A percentile compares a stretch with the other conserved stretches of the same genome.
These are phyloP conservation scores for Ascochyta lentis DNA, from an alignment of 2,329 filamentous ascomycete genomes.

Conservation along the genomic window DNA sequence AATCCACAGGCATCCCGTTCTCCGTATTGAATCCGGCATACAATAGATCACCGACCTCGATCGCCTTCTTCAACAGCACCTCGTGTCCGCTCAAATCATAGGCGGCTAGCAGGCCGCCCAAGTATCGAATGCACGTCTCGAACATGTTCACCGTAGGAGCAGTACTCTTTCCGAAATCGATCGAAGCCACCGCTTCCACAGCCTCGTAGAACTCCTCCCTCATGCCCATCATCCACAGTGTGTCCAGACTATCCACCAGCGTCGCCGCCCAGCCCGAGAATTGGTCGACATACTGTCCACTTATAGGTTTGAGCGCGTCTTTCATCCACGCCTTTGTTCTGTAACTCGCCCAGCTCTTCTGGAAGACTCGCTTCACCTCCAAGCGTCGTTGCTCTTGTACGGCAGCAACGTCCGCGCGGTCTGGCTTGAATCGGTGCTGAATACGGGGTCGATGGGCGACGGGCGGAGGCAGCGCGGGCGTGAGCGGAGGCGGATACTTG, in stretches of 20 bases:
- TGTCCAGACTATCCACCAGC: conserved; percentile 71
- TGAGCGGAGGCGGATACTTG: conserved; percentile 34
- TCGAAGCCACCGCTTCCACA: conserved; percentile 69
- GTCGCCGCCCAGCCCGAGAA: conserved; percentile 74
- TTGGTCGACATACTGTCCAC: conserved; percentile 59
- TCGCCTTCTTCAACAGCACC: conserved; percentile 75
- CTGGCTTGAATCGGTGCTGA: conserved; percentile 37
- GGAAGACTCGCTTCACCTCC: conserved; percentile 42
- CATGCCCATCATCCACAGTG: conserved; percentile 85
- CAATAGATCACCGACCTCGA: conserved; percentile 78
- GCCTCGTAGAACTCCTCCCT: conserved; percentile 81
- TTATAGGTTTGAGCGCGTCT: conserved; percentile 68
- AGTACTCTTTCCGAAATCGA: conserved; percentile 81
- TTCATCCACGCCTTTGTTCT: conserved; percentile 68
- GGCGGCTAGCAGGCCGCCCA: conserved; percentile 82
- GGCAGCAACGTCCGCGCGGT: conserved; percentile 22
- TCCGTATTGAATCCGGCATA: conserved; percentile 88
- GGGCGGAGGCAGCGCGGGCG: conserved; percentile 37
- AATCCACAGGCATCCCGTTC: conserved; percentile 81
- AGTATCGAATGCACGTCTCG: conserved; percentile 88
- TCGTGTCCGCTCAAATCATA: conserved; percentile 84
- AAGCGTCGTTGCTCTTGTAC: conserved; percentile 34
- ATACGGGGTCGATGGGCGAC: conserved; percentile 41
- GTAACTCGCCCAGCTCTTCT: conserved; percentile 63
- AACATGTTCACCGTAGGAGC: conserved; percentile 82